Evolutionary conservation across 1,284 basidiomycete species (phyloP).

Genomic region (Rhodotorula sp.): DNA sequence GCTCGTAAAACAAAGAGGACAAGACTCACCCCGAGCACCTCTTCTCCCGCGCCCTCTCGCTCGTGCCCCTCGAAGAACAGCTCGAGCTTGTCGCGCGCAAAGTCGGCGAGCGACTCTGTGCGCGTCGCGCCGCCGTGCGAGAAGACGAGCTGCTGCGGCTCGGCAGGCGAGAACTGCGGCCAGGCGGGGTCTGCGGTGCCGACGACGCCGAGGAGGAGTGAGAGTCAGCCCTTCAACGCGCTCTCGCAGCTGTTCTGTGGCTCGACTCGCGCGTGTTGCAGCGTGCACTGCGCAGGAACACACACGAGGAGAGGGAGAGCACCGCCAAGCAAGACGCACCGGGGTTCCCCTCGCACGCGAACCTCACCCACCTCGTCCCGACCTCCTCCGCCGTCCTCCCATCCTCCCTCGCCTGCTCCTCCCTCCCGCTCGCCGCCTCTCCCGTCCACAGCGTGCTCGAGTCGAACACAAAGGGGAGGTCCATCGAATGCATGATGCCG

Average conservation of each 20-base stretch:
- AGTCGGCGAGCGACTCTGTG: constrained; percentile 16
- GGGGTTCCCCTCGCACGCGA: constrained; percentile 26
- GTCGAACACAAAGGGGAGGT: constrained; percentile 38
- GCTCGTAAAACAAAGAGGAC: no score
- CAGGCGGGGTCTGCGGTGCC: constrained; percentile 20
- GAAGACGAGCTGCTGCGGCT: constrained; percentile 27
- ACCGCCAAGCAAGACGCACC: constrained; percentile 9
- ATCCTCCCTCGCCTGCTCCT: neutral
- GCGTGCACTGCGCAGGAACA: no score
- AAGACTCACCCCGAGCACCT: constrained; percentile 12
- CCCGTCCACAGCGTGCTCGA: constrained; percentile 19
- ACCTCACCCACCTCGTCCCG: constrained; percentile 23
- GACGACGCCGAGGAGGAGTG: neutral
- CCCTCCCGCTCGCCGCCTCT: neutral
- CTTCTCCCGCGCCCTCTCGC: constrained; percentile 2
- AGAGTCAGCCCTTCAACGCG: no score
- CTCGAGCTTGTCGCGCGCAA: constrained; percentile 21
- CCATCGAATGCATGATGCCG: constrained; percentile 27
- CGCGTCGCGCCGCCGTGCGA: neutral
- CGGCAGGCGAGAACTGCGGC: constrained; percentile 14
- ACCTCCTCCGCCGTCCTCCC: constrained; percentile 15
- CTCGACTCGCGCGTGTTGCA: no score
- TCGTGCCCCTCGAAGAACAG: constrained; percentile 9
- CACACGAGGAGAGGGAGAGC: neutral
- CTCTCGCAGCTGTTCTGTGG: no score